Conservation (phyloP, 257 asterid species). For the Eustoma russellianum region DNA sequence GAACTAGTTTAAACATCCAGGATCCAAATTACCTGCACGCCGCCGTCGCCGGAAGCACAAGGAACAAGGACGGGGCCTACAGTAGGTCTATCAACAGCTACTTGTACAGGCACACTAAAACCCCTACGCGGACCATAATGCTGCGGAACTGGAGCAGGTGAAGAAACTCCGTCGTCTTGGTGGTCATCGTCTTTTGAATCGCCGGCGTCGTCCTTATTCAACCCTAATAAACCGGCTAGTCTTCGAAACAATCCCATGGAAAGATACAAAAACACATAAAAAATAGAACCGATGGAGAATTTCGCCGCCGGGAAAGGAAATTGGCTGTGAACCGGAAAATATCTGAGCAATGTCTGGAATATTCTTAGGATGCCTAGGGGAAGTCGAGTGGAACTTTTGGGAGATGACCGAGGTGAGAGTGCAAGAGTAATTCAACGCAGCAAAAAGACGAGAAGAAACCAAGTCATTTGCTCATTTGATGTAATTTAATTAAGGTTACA, state of each 20-base stretch:
- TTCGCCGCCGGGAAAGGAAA: neutral
- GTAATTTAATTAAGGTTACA: too few relatives aligned
- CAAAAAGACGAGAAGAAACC: too few relatives aligned
- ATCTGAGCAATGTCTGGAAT: neutral
- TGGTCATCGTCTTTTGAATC: conserved; percentile 23
- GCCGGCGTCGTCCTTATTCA: conserved; percentile 34
- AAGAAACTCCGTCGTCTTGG: conserved; percentile 6
- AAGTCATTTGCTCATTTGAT: too few relatives aligned
- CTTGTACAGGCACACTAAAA: conserved; percentile 64
- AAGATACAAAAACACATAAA: neutral
- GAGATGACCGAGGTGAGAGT: too few relatives aligned
- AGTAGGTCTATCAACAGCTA: conserved; percentile 39
- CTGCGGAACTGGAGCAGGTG: conserved; percentile 26
- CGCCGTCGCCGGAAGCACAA: conserved; percentile 67
- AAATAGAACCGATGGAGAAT: neutral
- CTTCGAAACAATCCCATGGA: conserved; percentile 50
- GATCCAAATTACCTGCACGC: conserved; percentile 50
- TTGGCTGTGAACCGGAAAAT: neutral
- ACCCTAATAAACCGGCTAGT: conserved; percentile 53
- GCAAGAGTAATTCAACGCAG: too few relatives aligned
- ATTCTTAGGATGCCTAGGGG: neutral
- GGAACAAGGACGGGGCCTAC: conserved; percentile 47
- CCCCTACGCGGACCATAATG: conserved; percentile 57
- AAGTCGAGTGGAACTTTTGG: too few relatives aligned
- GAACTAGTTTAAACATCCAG: too few relatives aligned